phyloP scores from a whole-genome alignment of 345 rosid genomes.

The Brassica cretica region DNA sequence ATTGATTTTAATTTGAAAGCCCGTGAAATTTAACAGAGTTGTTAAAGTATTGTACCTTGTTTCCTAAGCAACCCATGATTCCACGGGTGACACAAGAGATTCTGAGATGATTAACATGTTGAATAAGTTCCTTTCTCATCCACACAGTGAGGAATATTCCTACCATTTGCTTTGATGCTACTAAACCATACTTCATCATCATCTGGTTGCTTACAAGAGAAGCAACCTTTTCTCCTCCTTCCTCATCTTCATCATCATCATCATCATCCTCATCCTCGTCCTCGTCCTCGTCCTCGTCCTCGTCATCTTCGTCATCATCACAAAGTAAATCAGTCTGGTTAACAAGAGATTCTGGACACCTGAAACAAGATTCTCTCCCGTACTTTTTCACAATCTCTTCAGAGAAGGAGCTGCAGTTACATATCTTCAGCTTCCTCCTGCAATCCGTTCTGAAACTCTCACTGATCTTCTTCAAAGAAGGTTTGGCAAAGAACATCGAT shows the following conservation, averaged over 20 bases:
- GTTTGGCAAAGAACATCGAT: constrained; percentile 67
- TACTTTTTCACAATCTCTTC: constrained; percentile 56
- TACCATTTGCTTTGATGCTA: constrained; percentile 93
- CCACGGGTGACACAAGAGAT: constrained; percentile 75
- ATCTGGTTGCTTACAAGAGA: constrained; percentile 38
- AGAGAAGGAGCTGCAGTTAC: constrained; percentile 58
- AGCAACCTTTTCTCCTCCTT: constrained; percentile 38
- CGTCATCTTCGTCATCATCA: constrained; percentile 77
- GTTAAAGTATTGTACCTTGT: constrained; percentile 59
- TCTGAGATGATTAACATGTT: constrained; percentile 72
- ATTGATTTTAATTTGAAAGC: too few relatives aligned
- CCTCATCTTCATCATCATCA: constrained; percentile 18
- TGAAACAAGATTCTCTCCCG: constrained; percentile 66
- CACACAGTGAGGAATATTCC: constrained; percentile 91
- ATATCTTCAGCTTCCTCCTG: constrained; percentile 68
- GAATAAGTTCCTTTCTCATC: constrained; percentile 83
- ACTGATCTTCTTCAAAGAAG: constrained; percentile 75
- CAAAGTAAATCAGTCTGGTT: constrained; percentile 59
- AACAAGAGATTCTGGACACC: constrained; percentile 56
- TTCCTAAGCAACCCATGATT: constrained; percentile 88
- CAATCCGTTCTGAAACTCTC: constrained; percentile 79
- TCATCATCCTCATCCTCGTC: constrained; percentile 44
- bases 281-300: constrained; percentile 46
- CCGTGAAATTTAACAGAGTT: background rate
- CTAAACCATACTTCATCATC: constrained; percentile 66